Conservation (phyloP, 2,329 filamentous ascomycete genomes). For the Talaromyces sp. region DNA sequence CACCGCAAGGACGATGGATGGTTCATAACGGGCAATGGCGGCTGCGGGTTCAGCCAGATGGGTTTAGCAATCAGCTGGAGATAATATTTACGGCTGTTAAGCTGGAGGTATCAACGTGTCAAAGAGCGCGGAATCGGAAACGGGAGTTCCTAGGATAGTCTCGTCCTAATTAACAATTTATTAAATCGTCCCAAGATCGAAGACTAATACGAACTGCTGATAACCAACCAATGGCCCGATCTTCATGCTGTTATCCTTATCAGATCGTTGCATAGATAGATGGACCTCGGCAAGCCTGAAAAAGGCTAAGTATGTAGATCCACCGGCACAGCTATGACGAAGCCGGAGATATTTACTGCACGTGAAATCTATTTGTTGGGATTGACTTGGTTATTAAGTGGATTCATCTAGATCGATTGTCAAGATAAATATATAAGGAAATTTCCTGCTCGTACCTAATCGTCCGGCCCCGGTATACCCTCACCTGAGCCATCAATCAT, state of each 20-base stretch:
- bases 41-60: slow-evolving; percentile 59
- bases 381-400: background rate
- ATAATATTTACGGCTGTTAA: slow-evolving; percentile 73
- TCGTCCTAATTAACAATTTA: too few species aligned
- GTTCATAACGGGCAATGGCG: slow-evolving; percentile 70
- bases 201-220: too few species aligned
- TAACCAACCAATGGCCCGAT: background rate
- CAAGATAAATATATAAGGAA: background rate
- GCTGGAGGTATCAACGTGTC: slow-evolving; percentile 66
- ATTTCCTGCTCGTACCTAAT: background rate
- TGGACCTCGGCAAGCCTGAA: slow-evolving; percentile 3
- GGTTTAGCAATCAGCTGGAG: slow-evolving; percentile 49
- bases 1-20: slow-evolving; percentile 50
- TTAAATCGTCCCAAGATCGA: too few species aligned
- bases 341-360: background rate
- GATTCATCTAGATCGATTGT: background rate
- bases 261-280: background rate
- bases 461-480: too few species aligned
- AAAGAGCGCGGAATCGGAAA: slow-evolving; percentile 63
- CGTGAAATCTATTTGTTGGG: background rate
- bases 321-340: background rate
- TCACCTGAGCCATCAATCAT: background rate
- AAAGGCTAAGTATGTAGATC: background rate
- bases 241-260: background rate
- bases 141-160: slow-evolving; percentile 57